Evolutionary conservation across 805 yeast genomes (phyloP), one percentile per base, ranked within the genome.

Genomic region (Candida maris): DNA sequence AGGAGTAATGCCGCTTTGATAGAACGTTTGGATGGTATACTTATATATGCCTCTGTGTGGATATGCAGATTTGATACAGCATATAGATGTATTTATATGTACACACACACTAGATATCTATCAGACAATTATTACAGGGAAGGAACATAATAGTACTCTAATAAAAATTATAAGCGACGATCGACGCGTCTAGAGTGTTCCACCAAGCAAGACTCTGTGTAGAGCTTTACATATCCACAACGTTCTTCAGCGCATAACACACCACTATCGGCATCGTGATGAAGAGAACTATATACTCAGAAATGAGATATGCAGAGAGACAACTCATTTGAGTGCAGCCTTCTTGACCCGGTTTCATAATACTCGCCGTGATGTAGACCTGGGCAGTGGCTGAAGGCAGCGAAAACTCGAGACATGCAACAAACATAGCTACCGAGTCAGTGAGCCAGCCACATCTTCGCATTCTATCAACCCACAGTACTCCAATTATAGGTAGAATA

Each of bases 351-450:
- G 79, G 77, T 40, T 67, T 73, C 37, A 76, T 70, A 56, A 70
- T 70, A 48, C 74, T 70, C 2, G 80, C 81, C 4, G 81, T 76
- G 39, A 76, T 61, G 48, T 76, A 76, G n/a, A 75, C 72, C 51
- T 76, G 71, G 7, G 76, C 71, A 0, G 81, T 76, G 9, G 81
- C 81, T 49, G 72, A 71, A 3, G 81, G 81, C 19, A 75, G 58
- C 0, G 73, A 71, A 47, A 64, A 76, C 42, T 73, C 73, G 42
- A 76, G 49, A 12, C 71, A 71, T 10, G 54, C 53, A 61, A 70
- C 50, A 64, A 73, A 57, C 61, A 70, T 34, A 59, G 63, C 44
- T 69, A 62, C 52, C 4, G 57, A 53, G 32, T 47, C 70, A 49
- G 49, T 38, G n/a, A 65, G 63, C 81, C 80, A 75, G 9, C 75